phyloP scores from a whole-genome alignment of 306 rosid genomes.

The Psophocarpus tetragonolobus region DNA sequence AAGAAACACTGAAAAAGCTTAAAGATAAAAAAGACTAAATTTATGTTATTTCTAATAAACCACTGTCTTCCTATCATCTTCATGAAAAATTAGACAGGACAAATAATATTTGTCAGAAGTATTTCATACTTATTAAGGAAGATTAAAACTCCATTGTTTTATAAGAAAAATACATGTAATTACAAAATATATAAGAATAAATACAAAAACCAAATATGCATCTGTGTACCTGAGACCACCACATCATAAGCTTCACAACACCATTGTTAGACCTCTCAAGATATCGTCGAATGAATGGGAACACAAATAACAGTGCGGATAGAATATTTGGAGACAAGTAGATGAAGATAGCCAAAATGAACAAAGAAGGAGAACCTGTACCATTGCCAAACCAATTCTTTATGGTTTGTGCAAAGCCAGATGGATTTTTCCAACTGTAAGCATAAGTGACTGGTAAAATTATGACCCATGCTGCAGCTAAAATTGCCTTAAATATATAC shows the following conservation, averaged over 20 bases:
- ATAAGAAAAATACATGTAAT: neutral
- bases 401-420: slow-evolving; percentile 86
- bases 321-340: slow-evolving; percentile 93
- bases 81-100: neutral
- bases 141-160: slow-evolving; percentile 23
- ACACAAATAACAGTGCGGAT: slow-evolving; percentile 67
- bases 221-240: slow-evolving; percentile 94
- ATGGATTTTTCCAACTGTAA: slow-evolving; percentile 74
- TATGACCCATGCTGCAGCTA: slow-evolving; percentile 88
- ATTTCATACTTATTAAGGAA: slow-evolving; percentile 16
- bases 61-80: slow-evolving; percentile 29
- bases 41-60: slow-evolving; percentile 17
- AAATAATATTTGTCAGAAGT: slow-evolving; percentile 12
- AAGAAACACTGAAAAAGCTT: neutral
- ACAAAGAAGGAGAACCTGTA: slow-evolving; percentile 82
- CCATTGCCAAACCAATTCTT: slow-evolving; percentile 89
- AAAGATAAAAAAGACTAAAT: neutral
- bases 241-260: slow-evolving; percentile 72
- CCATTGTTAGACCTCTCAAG: slow-evolving; percentile 71
- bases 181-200: slow-evolving; percentile 17
- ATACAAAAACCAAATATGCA: slow-evolving; percentile 21
- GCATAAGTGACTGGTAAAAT: slow-evolving; percentile 90
- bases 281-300: slow-evolving; percentile 77
- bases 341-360: slow-evolving; percentile 79
- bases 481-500: slow-evolving; percentile 66